A percentile compares a stretch with the other conserved stretches of the same genome.
These are phyloP conservation scores for Arachnomyces sp. DNA, from an alignment of 2,329 filamentous ascomycete species.

Conservation along the genomic window DNA sequence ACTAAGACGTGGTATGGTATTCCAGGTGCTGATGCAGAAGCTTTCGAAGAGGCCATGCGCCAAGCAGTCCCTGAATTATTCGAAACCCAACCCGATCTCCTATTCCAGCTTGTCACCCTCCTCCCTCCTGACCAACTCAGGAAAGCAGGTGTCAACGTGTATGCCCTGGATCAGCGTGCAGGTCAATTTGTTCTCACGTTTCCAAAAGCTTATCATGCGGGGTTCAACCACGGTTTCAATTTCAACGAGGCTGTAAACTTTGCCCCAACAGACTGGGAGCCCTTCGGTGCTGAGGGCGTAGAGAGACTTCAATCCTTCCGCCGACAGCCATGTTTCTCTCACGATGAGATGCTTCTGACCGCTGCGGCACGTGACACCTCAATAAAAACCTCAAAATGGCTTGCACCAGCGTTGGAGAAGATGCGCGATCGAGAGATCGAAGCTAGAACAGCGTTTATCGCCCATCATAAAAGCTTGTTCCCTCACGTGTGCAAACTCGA, in stretches of 20 bases:
- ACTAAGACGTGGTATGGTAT: conserved; percentile 99
- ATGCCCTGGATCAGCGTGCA: conserved; percentile 88
- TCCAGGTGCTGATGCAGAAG: conserved; percentile 83
- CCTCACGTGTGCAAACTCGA: conserved; percentile 49
- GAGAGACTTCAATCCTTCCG: conserved; percentile 79
- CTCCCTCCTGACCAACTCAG: conserved; percentile 86
- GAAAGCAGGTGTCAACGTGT: conserved; percentile 87
- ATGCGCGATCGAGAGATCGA: conserved; percentile 65
- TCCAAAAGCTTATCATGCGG: conserved; percentile 92
- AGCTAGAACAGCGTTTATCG: conserved; percentile 60
- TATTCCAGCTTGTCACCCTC: conserved; percentile 95
- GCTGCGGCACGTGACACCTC: conserved; percentile 71
- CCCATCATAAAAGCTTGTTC: conserved; percentile 51
- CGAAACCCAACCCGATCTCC: conserved; percentile 88
- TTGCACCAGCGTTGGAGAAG: conserved; percentile 74
- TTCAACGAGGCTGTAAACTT: conserved; percentile 99
- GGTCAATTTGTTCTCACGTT: conserved; percentile 96
- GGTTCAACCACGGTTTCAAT: conserved; percentile 98
- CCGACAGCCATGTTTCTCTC: conserved; percentile 90
- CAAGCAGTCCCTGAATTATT: conserved; percentile 94
- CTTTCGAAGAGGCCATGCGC: conserved; percentile 91
- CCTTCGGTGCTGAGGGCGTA: conserved; percentile 77
- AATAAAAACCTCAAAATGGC: conserved; percentile 91
- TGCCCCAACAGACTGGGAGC: conserved; percentile 90
- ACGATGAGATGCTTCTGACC: conserved; percentile 88